These are phyloP conservation scores for Graphilbum sp. DNA, from an alignment of 2,329 filamentous ascomycete species.

Conservation along the genomic window DNA sequence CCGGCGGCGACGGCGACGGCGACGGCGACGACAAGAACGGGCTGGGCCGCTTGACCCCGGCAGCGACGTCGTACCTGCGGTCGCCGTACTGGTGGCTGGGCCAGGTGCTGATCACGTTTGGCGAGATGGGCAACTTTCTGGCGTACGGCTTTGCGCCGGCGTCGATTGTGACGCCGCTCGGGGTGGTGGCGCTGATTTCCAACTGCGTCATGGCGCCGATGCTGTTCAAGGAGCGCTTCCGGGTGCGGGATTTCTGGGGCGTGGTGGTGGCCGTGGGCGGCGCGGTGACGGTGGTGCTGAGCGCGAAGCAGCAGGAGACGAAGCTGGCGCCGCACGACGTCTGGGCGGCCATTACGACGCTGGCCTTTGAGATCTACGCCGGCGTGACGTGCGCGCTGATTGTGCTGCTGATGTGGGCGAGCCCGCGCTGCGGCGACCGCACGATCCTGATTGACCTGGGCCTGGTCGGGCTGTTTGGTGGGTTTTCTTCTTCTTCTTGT, in stretches of 20 bases:
- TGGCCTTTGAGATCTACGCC: constrained; percentile 85
- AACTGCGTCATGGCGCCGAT: constrained; percentile 95
- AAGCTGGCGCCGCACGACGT: constrained; percentile 85
- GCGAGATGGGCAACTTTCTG: constrained; percentile 90
- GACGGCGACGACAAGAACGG: constrained; percentile 5
- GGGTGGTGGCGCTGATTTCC: constrained; percentile 89
- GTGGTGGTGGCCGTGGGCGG: constrained; percentile 77
- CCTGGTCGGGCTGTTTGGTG: constrained; percentile 84
- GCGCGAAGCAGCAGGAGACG: constrained; percentile 74
- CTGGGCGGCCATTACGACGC: constrained; percentile 71
- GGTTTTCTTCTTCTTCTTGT: constrained; percentile 15
- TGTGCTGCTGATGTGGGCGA: constrained; percentile 61
- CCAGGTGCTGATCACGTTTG: constrained; percentile 79
- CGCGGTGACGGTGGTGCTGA: constrained; percentile 83
- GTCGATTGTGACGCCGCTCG: constrained; percentile 89
- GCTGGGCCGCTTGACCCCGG: not conserved
- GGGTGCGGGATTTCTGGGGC: constrained; percentile 69
- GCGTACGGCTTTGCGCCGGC: constrained; percentile 96
- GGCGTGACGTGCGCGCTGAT: constrained; percentile 62
- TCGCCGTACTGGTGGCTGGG: constrained; percentile 96
- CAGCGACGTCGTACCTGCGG: constrained; percentile 52
- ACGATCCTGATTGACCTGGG: constrained; percentile 87
- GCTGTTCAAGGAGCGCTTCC: constrained; percentile 82
- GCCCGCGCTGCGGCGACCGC: constrained; percentile 65
- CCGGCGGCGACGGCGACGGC: not conserved